These are phyloP conservation scores for Juncus effusus DNA, from an alignment of 176 grass and related monocot species.

Conservation along the genomic window DNA sequence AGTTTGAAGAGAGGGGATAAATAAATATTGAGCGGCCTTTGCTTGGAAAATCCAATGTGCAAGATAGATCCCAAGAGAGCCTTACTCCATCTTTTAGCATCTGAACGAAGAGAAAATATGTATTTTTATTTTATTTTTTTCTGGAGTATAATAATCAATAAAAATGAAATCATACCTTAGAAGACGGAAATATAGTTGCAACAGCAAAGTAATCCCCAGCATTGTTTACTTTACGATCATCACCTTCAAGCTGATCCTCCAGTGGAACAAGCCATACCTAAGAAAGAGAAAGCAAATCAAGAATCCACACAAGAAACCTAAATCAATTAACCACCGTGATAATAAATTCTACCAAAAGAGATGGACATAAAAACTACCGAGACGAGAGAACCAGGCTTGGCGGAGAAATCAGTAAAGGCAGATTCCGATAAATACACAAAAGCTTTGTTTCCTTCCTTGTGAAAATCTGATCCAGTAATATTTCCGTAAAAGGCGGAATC, in stretches of 20 bases:
- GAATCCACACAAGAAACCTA: not conserved
- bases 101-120: slow-evolving; percentile 33
- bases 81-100: slow-evolving; percentile 68
- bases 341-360: not conserved
- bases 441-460: slow-evolving; percentile 28
- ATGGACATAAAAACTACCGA: slow-evolving; percentile 36
- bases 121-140: slow-evolving; percentile 22
- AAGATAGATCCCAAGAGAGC: slow-evolving; percentile 85
- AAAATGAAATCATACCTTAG: slow-evolving; percentile 40
- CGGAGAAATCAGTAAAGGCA: slow-evolving; percentile 47
- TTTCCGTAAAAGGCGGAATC: slow-evolving; percentile 32
- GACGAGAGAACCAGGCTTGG: slow-evolving; percentile 62
- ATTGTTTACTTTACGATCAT: slow-evolving; percentile 31
- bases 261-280: slow-evolving; percentile 62
- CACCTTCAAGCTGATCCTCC: slow-evolving; percentile 34
- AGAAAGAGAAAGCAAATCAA: slow-evolving; percentile 16
- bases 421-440: slow-evolving; percentile 60
- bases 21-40: slow-evolving; percentile 51
- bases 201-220: slow-evolving; percentile 53
- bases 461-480: slow-evolving; percentile 34
- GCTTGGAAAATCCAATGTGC: slow-evolving; percentile 52
- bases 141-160: slow-evolving; percentile 10
- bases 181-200: slow-evolving; percentile 62
- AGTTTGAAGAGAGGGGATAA: slow-evolving; percentile 41
- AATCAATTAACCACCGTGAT: not conserved